phyloP scores from a whole-genome alignment of 345 rosid genomes.

The Physaria fendleri region DNA sequence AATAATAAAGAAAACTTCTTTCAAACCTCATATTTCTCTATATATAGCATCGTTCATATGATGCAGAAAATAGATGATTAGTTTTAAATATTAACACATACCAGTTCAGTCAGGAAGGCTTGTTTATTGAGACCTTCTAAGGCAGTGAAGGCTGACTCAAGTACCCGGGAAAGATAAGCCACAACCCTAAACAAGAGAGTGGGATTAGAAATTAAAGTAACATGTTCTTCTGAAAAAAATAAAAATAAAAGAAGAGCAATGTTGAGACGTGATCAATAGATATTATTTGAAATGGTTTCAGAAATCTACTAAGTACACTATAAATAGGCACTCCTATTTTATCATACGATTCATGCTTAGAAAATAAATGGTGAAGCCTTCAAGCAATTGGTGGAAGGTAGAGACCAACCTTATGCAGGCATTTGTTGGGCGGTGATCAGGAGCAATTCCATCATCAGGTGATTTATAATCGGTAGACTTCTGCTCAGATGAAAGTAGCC shows the following conservation, averaged over 20 bases:
- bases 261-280: not conserved
- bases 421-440: conserved; percentile 95
- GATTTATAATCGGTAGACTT: conserved; percentile 87
- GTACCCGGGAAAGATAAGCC: conserved; percentile 95
- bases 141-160: conserved; percentile 92
- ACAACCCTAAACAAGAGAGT: conserved; percentile 56
- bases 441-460: conserved; percentile 90
- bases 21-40: not conserved
- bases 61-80: too few species aligned
- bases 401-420: conserved; percentile 82
- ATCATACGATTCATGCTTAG: not conserved
- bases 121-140: conserved; percentile 97
- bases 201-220: not conserved
- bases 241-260: not conserved
- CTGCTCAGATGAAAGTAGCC: conserved; percentile 89
- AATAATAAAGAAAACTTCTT: not conserved
- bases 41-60: too few species aligned
- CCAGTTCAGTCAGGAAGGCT: conserved; percentile 95
- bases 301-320: conserved; percentile 7
- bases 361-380: not conserved
- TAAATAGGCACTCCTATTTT: not conserved
- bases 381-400: not conserved
- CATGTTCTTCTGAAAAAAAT: not conserved
- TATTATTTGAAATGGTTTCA: too few species aligned
- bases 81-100: too few species aligned